Evolutionary conservation across 306 rosid species (phyloP).

Genomic region (Betula pendula): DNA sequence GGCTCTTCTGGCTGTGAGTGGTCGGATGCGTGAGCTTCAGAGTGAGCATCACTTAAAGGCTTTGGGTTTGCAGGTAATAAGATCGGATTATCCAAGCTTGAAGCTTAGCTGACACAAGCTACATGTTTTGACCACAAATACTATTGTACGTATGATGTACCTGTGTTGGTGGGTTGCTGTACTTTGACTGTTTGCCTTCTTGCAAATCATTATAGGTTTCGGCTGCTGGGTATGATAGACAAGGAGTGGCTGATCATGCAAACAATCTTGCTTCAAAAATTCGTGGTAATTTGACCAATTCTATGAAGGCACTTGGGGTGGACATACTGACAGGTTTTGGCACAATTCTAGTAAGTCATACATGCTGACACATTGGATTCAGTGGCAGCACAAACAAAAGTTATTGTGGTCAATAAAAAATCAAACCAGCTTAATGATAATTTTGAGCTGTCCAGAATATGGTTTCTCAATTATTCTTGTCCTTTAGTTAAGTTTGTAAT

Average conservation of each 20-base stretch:
- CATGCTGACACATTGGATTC: conserved; percentile 2
- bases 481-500: conserved; percentile 10
- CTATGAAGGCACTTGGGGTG: conserved; percentile 94
- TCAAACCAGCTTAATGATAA: not conserved
- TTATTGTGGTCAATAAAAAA: conserved; percentile 5
- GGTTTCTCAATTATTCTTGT: not conserved
- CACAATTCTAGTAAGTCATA: conserved; percentile 66
- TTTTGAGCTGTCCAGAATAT: not conserved
- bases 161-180: conserved; percentile 1
- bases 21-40: conserved; percentile 94
- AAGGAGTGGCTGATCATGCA: conserved; percentile 98
- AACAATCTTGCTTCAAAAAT: conserved; percentile 94
- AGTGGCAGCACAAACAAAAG: conserved; percentile 3
- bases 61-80: conserved; percentile 81
- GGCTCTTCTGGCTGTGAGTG: conserved; percentile 97
- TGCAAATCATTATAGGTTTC: conserved; percentile 52
- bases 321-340: conserved; percentile 93
- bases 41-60: conserved; percentile 87
- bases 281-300: conserved; percentile 81
- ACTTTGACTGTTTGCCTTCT: conserved; percentile 9
- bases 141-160: not conserved
- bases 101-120: not conserved
- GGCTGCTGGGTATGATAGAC: conserved; percentile 89
- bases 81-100: conserved; percentile 12
- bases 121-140: not conserved